Base-by-base conservation (phyloP, 2,329 filamentous ascomycete genomes). In the Dactylellina leptospora region DNA sequence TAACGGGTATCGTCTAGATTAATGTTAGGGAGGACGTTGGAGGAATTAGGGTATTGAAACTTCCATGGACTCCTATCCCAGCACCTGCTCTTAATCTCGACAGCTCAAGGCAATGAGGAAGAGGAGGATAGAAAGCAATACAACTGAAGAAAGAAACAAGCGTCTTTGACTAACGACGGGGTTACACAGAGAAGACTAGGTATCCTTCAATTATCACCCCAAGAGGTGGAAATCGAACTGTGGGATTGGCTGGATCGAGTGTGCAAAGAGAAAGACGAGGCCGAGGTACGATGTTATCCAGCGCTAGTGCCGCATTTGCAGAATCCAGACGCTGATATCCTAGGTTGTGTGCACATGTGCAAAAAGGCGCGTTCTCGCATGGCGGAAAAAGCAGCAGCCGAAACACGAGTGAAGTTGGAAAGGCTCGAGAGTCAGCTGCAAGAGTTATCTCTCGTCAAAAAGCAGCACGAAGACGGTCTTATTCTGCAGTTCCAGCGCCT, bases 221-320 rank as follows among this genome's bases (percentile, higher is more conserved):
- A 66, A 25, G 69, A 73, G 23, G 60, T 73, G 11, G 69, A 73
- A 27, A 66, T 73, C 16, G 69, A 73, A 33, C 60, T 73, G 16
- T 73, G 69, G 69, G 59, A 64, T 51, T 73, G 69, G 69, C 48
- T 73, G 30, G 59, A 64, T 38, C 40, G 40, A 6, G 59, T 56
- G 18, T 73, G 60, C 53, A 50, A 48, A 20, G 69, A 73, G 44
- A 73, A 61, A 36, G 66, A 63, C 9, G 69, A 66, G 3, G 54
- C 60, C 4, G 54, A 50, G 13, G 59, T 66, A 48, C n/a, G 20
- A 18, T n/a, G n/a, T n/a, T n/a, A n/a, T n/a, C n/a, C n/a, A n/a
- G n/a, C n/a, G n/a, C n/a, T n/a, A n/a, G n/a, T n/a, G n/a, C n/a
- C n/a, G n/a, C n/a, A n/a, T n/a, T n/a, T n/a, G n/a, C n/a, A n/a